These are phyloP conservation scores for Coniferiporia sulphurascens DNA, from an alignment of 1,284 basidiomycete species.

Conservation along the genomic window DNA sequence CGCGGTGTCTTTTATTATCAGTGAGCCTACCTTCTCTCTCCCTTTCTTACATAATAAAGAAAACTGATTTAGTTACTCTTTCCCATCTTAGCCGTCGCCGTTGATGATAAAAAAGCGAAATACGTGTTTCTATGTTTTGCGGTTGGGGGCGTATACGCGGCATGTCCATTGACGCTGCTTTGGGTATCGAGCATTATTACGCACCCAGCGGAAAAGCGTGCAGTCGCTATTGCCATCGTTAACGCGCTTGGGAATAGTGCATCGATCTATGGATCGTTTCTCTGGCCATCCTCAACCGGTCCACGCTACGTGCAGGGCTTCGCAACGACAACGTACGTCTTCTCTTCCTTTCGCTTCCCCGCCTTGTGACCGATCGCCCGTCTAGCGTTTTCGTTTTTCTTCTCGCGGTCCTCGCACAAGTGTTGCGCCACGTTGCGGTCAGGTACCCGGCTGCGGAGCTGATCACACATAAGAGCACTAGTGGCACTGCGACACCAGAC, in stretches of 20 bases:
- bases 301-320: slow-evolving; percentile 39
- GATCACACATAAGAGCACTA: neutral
- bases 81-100: slow-evolving; percentile 24
- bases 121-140: slow-evolving; percentile 42
- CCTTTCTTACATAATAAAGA: neutral
- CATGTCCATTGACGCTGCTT: slow-evolving; percentile 35
- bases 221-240: slow-evolving; percentile 23
- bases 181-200: slow-evolving; percentile 34
- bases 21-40: neutral
- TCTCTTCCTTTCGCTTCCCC: neutral
- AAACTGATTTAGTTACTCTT: neutral
- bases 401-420: slow-evolving; percentile 23
- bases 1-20: slow-evolving; percentile 35
- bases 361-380: neutral
- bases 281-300: slow-evolving; percentile 36
- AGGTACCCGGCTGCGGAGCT: slow-evolving; percentile 17
- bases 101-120: slow-evolving; percentile 32
- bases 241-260: slow-evolving; percentile 29
- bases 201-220: slow-evolving; percentile 9
- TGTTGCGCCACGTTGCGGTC: slow-evolving; percentile 12
- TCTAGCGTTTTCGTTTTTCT: slow-evolving; percentile 22
- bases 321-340: slow-evolving; percentile 27
- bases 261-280: slow-evolving; percentile 40
- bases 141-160: slow-evolving; percentile 38
- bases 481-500: neutral